phyloP scores from a whole-genome alignment of 2,329 filamentous ascomycete genomes.

The Bipolaris cookei region DNA sequence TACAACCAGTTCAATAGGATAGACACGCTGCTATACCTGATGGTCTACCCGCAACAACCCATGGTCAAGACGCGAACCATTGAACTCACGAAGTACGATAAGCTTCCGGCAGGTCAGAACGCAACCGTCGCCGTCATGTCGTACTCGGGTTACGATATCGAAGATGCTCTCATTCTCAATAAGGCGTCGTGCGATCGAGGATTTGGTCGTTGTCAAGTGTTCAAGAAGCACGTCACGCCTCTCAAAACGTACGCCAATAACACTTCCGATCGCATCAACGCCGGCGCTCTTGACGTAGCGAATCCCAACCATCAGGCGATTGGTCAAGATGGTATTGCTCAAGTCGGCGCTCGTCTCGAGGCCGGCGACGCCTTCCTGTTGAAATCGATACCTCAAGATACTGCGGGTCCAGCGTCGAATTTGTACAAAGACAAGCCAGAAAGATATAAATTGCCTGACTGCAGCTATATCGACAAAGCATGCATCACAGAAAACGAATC shows the following conservation, averaged over 20 bases:
- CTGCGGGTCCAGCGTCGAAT: conserved; percentile 70
- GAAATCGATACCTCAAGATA: conserved; percentile 84
- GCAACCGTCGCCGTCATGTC: conserved; percentile 99
- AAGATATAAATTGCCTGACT: conserved; percentile 83
- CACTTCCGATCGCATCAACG: conserved; percentile 62
- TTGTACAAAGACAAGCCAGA: conserved; percentile 70
- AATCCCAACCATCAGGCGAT: conserved; percentile 69
- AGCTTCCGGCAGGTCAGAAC: conserved; percentile 94
- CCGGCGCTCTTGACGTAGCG: conserved; percentile 53
- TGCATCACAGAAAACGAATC: conserved; percentile 88
- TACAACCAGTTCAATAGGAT: conserved; percentile 98
- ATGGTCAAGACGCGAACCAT: conserved; percentile 98
- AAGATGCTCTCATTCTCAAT: conserved; percentile 95
- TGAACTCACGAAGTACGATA: conserved; percentile 95
- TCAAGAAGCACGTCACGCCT: conserved; percentile 88
- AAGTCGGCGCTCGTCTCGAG: conserved; percentile 80
- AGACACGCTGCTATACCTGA: conserved; percentile 92
- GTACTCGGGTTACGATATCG: conserved; percentile 98
- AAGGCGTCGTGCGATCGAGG: conserved; percentile 94
- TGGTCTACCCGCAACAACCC: conserved; percentile 96
- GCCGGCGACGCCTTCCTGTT: conserved; percentile 87
- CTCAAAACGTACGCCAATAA: conserved; percentile 90
- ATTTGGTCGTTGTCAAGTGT: conserved; percentile 97
- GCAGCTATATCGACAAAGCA: conserved; percentile 92
- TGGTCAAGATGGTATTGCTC: conserved; percentile 85